A percentile compares a stretch with the other conserved stretches of the same genome.
These are phyloP conservation scores for Trichoderma lentiforme DNA, from an alignment of 2,329 filamentous ascomycete species.

Conservation along the genomic window DNA sequence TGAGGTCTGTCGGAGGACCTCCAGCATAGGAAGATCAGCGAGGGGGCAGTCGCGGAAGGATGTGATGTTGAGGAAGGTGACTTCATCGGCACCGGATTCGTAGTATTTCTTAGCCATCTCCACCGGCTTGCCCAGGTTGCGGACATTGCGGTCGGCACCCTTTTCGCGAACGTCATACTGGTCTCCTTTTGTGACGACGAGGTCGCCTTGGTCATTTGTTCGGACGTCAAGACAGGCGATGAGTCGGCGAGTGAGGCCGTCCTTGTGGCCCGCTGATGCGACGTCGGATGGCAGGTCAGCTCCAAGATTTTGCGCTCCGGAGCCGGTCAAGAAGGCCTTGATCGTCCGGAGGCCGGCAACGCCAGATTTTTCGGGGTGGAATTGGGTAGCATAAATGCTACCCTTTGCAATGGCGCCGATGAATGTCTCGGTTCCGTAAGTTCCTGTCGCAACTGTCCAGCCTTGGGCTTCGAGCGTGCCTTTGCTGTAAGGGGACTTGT, in stretches of 20 bases:
- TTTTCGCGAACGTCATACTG: constrained; percentile 98
- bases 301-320: constrained; percentile 51
- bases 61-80: constrained; percentile 98
- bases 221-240: constrained; percentile 97
- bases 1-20: constrained; percentile 81
- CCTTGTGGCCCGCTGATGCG: constrained; percentile 32
- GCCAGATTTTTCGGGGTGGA: constrained; percentile 97
- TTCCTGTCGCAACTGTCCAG: constrained; percentile 88
- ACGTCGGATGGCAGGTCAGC: constrained; percentile 19
- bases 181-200: constrained; percentile 97
- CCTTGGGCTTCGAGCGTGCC: constrained; percentile 75
- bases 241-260: constrained; percentile 84
- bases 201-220: constrained; percentile 87
- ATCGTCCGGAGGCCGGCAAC: constrained; percentile 80
- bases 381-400: constrained; percentile 89
- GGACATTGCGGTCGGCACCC: constrained; percentile 59
- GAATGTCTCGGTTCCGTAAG: constrained; percentile 85
- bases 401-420: constrained; percentile 83
- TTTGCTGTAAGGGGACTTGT: constrained; percentile 72
- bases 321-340: constrained; percentile 79
- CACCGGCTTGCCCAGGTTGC: constrained; percentile 95
- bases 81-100: constrained; percentile 91
- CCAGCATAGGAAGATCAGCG: constrained; percentile 91
- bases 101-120: constrained; percentile 94
- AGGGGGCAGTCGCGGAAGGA: constrained; percentile 94